A percentile compares a stretch with the other conserved stretches of the same genome.
These are phyloP conservation scores for Symmetrospora coprosmae DNA, from an alignment of 768 basidiomycete species.

Conservation along the genomic window DNA sequence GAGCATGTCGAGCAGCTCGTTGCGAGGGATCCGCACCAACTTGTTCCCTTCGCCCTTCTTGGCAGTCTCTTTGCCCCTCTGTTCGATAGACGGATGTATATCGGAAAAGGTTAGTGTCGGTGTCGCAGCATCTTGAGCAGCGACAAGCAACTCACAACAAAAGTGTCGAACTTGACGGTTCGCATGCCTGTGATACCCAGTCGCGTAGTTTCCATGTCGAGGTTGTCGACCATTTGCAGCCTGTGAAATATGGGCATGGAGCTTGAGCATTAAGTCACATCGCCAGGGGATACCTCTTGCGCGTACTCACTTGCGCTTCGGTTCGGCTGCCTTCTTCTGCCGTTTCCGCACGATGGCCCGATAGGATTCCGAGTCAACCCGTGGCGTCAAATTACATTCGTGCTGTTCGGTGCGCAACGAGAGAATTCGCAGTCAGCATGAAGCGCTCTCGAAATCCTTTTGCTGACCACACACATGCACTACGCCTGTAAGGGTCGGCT, in stretches of 20 bases:
- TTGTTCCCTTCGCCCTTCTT: slow-evolving; percentile 8
- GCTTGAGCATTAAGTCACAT: neutral
- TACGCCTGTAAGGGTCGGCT: slow-evolving; percentile 15
- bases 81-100: neutral
- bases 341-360: slow-evolving; percentile 30
- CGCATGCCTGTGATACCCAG: slow-evolving; percentile 28
- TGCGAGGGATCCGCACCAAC: slow-evolving; percentile 68
- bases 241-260: slow-evolving; percentile 2
- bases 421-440: too few species aligned
- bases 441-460: too few species aligned
- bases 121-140: neutral
- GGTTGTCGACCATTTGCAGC: slow-evolving; percentile 26
- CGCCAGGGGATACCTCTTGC: neutral
- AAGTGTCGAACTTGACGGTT: slow-evolving; percentile 24
- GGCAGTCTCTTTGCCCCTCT: slow-evolving; percentile 15
- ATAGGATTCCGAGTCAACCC: slow-evolving; percentile 28
- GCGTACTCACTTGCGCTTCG: slow-evolving; percentile 23
- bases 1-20: slow-evolving; percentile 71
- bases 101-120: neutral
- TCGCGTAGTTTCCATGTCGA: slow-evolving; percentile 27
- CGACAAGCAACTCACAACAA: slow-evolving; percentile 21
- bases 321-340: slow-evolving; percentile 30
- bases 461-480: slow-evolving; percentile 13
- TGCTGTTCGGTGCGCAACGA: too few species aligned
- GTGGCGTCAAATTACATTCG: slow-evolving; percentile 32